Conservation (phyloP, 345 rosid species). For the Triadica sebifera region DNA sequence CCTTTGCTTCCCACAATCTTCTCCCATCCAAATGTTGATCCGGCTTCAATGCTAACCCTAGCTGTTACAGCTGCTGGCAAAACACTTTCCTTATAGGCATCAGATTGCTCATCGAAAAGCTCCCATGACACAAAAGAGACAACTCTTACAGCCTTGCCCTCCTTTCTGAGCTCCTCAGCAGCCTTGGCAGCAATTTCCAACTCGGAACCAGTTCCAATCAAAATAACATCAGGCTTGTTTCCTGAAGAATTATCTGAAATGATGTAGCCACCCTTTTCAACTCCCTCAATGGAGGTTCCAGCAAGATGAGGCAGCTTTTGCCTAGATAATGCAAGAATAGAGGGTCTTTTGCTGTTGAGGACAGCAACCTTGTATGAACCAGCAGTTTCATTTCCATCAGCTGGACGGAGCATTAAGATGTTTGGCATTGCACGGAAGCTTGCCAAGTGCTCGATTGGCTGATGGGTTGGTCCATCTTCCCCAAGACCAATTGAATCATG, state of each 20-base stretch:
- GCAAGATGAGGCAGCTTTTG: constrained; percentile 89
- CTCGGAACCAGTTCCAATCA: constrained; percentile 97
- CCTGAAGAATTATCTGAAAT: constrained; percentile 84
- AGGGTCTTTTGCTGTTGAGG: constrained; percentile 72
- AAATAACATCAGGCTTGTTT: constrained; percentile 87
- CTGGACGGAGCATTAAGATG: constrained; percentile 94
- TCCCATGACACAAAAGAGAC: constrained; percentile 95
- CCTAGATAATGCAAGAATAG: constrained; percentile 82
- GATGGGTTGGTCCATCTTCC: constrained; percentile 99
- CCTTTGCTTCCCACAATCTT: constrained; percentile 76
- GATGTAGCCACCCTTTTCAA: constrained; percentile 82
- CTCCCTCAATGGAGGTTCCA: constrained; percentile 90
- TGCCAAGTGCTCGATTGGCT: constrained; percentile 93
- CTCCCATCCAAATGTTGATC: constrained; percentile 84
- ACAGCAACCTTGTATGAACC: constrained; percentile 93
- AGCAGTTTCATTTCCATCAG: constrained; percentile 97
- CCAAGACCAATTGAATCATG: constrained; percentile 99
- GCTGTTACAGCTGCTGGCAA: constrained; percentile 70
- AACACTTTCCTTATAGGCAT: constrained; percentile 83
- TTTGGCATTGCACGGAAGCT: constrained; percentile 99
- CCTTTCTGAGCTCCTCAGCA: constrained; percentile 72
- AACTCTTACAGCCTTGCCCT: constrained; percentile 90
- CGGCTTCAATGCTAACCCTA: constrained; percentile 93
- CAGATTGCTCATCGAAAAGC: constrained; percentile 73
- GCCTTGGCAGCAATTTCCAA: constrained; percentile 86